Evolutionary conservation across 805 yeast species (phyloP).

Genomic region (Sungouiozyma intestinalis): DNA sequence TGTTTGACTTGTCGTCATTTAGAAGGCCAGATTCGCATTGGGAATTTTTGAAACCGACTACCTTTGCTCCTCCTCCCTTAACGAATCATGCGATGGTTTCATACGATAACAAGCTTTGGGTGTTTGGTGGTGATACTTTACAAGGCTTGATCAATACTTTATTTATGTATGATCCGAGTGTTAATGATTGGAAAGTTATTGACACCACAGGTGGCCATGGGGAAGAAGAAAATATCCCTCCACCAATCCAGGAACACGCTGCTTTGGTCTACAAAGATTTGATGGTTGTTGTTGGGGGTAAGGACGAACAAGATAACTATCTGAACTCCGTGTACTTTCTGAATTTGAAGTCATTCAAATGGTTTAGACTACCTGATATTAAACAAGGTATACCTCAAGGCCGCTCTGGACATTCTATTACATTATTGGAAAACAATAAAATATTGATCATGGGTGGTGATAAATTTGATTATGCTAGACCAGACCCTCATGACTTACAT

Average conservation of each 20-base stretch:
- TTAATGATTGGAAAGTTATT: conserved; percentile 60
- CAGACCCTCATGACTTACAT: conserved; percentile 39
- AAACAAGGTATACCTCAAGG: conserved; percentile 54
- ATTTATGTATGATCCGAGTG: conserved; percentile 66
- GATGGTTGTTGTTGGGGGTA: conserved; percentile 85
- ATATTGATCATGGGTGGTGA: conserved; percentile 89
- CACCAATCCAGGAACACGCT: conserved; percentile 87
- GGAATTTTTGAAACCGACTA: conserved; percentile 55
- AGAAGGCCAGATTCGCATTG: conserved; percentile 76
- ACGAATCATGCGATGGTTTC: conserved; percentile 87
- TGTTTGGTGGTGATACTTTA: conserved; percentile 89
- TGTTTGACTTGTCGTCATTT: conserved; percentile 79
- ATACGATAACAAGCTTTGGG: conserved; percentile 64
- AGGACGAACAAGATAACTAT: conserved; percentile 60
- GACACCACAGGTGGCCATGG: conserved; percentile 37
- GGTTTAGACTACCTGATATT: conserved; percentile 51
- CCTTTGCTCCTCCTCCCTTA: conserved; percentile 56
- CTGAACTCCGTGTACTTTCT: conserved; percentile 61
- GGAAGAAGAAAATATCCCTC: conserved; percentile 35
- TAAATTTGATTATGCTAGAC: conserved; percentile 51
- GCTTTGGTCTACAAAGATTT: conserved; percentile 68
- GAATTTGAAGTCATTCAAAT: conserved; percentile 57
- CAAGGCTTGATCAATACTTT: conserved; percentile 61
- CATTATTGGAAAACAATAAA: conserved; percentile 57
- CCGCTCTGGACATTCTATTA: conserved; percentile 84